Evolutionary conservation across 2,329 filamentous ascomycete genomes (phyloP).

Genomic region (Cordyceps farinosa): DNA sequence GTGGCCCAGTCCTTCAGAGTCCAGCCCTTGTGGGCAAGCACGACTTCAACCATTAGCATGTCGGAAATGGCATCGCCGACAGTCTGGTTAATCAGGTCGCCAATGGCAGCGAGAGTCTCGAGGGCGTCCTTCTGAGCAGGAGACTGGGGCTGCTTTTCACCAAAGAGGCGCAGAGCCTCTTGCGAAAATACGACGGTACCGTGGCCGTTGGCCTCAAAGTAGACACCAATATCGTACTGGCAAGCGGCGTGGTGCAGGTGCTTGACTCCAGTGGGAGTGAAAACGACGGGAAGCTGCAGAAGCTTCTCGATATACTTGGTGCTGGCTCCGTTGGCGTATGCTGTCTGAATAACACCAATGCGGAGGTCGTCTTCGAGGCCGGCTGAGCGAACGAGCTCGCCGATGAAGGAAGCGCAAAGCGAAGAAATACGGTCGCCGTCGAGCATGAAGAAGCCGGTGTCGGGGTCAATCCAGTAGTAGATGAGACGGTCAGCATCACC

Average conservation of each 20-base stretch:
- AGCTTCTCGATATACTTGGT: conserved; percentile 89
- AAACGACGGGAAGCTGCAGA: conserved; percentile 83
- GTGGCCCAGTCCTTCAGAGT: conserved; percentile 84
- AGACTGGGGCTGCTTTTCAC: conserved; percentile 76
- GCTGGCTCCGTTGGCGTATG: conserved; percentile 93
- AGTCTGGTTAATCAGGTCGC: conserved; percentile 95
- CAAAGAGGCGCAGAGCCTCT: conserved; percentile 74
- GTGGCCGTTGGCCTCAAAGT: conserved; percentile 98
- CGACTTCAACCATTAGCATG: conserved; percentile 91
- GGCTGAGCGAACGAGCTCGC: conserved; percentile 76
- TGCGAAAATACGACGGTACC: conserved; percentile 93
- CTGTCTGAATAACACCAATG: conserved; percentile 94
- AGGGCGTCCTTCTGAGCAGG: conserved; percentile 89
- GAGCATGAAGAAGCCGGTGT: conserved; percentile 83
- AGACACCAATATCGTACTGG: conserved; percentile 92
- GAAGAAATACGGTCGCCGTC: conserved; percentile 97
- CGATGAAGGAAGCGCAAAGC: conserved; percentile 88
- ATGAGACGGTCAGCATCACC: conserved; percentile 94
- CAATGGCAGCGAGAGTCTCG: conserved; percentile 76
- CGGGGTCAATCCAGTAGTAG: conserved; percentile 86
- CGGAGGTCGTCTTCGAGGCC: conserved; percentile 76
- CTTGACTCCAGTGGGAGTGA: conserved; percentile 94
- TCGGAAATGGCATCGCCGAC: conserved; percentile 95
- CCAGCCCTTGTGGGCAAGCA: conserved; percentile 94
- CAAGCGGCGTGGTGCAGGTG: conserved; percentile 95